phyloP scores from a whole-genome alignment of 768 basidiomycete genomes.

The Tricholoma matsutake region DNA sequence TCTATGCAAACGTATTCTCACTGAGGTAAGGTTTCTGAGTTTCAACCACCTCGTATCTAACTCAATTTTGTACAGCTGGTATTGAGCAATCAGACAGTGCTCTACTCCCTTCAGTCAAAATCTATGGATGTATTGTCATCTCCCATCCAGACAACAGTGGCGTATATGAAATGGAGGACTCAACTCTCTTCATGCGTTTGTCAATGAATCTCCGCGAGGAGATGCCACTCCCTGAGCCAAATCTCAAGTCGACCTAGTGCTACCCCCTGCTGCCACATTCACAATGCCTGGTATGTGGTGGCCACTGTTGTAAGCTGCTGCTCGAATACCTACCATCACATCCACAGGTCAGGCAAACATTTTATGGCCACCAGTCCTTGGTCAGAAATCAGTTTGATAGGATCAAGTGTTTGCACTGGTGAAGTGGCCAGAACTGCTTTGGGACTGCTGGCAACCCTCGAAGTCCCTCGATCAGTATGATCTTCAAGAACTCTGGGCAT shows the following conservation, averaged over 20 bases:
- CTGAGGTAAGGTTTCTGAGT: background rate
- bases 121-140: no score
- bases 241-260: conserved; percentile 20
- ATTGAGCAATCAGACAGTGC: background rate
- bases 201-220: conserved; percentile 5
- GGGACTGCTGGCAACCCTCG: conserved; percentile 23
- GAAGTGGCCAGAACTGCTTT: conserved; percentile 18
- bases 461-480: conserved; percentile 19
- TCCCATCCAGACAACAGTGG: background rate
- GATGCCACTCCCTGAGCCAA: background rate
- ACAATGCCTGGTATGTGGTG: conserved; percentile 12
- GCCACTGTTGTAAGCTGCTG: no score
- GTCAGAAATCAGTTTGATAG: conserved; percentile 21
- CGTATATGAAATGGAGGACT: conserved; percentile 3
- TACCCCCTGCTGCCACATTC: conserved; percentile 19
- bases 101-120: background rate
- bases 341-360: no score
- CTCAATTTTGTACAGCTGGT: background rate
- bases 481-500: conserved; percentile 17
- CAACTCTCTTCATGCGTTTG: conserved; percentile 5
- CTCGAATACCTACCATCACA: background rate
- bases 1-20: conserved; percentile 5
- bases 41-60: no score
- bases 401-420: conserved; percentile 20
- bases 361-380: conserved; percentile 19